phyloP scores from a whole-genome alignment of 495 filamentous ascomycete genomes.

The Lophiostoma macrostomum region DNA sequence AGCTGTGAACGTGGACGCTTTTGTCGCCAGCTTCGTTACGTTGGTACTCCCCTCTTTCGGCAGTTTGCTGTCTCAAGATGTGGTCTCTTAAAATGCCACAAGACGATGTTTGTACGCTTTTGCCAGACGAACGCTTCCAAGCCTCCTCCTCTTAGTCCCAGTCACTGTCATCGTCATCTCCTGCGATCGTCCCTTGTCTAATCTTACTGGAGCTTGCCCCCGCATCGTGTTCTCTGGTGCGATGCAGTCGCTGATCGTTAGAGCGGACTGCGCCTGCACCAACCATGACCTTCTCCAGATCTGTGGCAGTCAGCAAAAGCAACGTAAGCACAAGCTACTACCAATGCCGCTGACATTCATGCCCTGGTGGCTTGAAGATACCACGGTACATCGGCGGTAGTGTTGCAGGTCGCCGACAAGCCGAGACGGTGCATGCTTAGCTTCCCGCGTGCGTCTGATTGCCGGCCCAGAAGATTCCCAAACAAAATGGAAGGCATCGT shows the following conservation, averaged over 20 bases:
- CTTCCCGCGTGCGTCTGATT: too few relatives aligned
- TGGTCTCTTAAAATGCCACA: too few relatives aligned
- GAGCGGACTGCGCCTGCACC: slow-evolving; percentile 72
- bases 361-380: background rate
- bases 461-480: background rate
- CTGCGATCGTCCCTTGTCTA: slow-evolving; percentile 38
- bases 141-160: slow-evolving; percentile 37
- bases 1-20: too few relatives aligned
- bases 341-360: slow-evolving; percentile 3
- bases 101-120: background rate
- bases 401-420: background rate
- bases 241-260: slow-evolving; percentile 69
- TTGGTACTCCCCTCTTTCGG: too few relatives aligned
- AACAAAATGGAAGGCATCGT: slow-evolving; percentile 1
- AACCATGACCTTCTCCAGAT: slow-evolving; percentile 74
- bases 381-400: background rate
- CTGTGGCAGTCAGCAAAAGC: slow-evolving; percentile 40
- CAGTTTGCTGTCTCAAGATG: too few relatives aligned
- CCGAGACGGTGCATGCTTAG: background rate
- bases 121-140: background rate
- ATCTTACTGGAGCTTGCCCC: slow-evolving; percentile 47
- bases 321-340: slow-evolving; percentile 2
- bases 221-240: slow-evolving; percentile 57
- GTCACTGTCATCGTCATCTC: slow-evolving; percentile 39
- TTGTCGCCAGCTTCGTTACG: too few relatives aligned